These are phyloP conservation scores for Pugionium cornutum DNA, from an alignment of 345 rosid species.

Conservation along the genomic window DNA sequence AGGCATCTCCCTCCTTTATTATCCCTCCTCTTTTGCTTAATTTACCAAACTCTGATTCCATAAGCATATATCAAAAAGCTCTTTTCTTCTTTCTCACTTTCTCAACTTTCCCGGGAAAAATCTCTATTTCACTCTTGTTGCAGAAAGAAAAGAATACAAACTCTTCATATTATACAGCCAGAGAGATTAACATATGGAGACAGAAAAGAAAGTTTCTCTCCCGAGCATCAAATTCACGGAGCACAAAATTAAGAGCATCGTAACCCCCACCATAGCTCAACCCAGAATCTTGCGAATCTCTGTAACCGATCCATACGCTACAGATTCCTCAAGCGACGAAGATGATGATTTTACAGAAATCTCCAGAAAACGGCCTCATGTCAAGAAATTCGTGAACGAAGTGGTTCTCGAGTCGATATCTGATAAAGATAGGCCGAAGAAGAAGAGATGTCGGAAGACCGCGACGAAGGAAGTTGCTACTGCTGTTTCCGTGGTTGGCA, in stretches of 20 bases:
- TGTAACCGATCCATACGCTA: constrained; percentile 80
- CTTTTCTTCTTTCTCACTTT: constrained; percentile 16
- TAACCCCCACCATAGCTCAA: neutral
- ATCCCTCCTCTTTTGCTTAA: constrained; percentile 15
- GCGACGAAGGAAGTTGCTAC: neutral
- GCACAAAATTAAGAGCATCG: constrained; percentile 41
- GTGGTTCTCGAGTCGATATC: constrained; percentile 50
- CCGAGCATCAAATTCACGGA: constrained; percentile 47
- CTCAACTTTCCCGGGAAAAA: constrained; percentile 33
- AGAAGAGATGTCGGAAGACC: constrained; percentile 21
- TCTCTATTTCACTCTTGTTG: constrained; percentile 21
- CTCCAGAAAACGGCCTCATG: constrained; percentile 34
- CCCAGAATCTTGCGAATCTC: constrained; percentile 66
- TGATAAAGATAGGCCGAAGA: neutral
- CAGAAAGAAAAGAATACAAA: neutral
- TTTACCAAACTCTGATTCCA: constrained; percentile 39
- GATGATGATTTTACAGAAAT: constrained; percentile 41
- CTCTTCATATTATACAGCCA: neutral
- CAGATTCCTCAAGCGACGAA: constrained; percentile 95
- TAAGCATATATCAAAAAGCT: constrained; percentile 35
- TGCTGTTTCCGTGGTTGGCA: constrained; percentile 1
- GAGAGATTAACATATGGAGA: constrained; percentile 20
- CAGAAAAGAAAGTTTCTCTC: constrained; percentile 32
- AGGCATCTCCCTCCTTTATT: constrained; percentile 7
- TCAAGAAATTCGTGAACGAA: constrained; percentile 72